phyloP scores from a whole-genome alignment of 1,284 basidiomycete species.

The Naganishia liquefaciens region DNA sequence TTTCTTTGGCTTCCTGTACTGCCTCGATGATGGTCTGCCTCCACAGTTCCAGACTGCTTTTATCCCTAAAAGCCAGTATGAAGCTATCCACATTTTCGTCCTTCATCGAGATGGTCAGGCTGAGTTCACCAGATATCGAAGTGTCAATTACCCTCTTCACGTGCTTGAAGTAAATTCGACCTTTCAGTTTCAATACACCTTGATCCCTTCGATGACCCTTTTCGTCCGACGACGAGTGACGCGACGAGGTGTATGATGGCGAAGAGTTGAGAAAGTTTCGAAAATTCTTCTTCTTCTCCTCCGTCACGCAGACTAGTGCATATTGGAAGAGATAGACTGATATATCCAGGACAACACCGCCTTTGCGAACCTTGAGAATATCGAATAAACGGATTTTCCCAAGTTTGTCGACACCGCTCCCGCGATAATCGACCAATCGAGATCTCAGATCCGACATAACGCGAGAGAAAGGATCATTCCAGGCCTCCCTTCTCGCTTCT shows the following conservation, averaged over 20 bases:
- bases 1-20: constrained; percentile 56
- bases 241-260: constrained; percentile 35
- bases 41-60: constrained; percentile 86
- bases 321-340: constrained; percentile 95
- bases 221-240: constrained; percentile 34
- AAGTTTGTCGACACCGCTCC: constrained; percentile 76
- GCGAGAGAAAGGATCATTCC: constrained; percentile 61
- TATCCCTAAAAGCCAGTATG: constrained; percentile 88
- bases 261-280: constrained; percentile 42
- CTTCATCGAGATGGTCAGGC: constrained; percentile 91
- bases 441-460: constrained; percentile 83
- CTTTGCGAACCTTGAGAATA: constrained; percentile 80
- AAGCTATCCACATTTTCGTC: constrained; percentile 89
- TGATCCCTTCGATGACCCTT: constrained; percentile 59
- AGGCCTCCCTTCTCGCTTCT: not conserved
- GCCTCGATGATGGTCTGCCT: constrained; percentile 69
- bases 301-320: constrained; percentile 92
- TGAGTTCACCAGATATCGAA: constrained; percentile 74
- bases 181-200: constrained; percentile 84
- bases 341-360: constrained; percentile 82
- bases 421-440: constrained; percentile 92
- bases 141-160: constrained; percentile 82
- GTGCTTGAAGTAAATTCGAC: constrained; percentile 89
- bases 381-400: constrained; percentile 90
- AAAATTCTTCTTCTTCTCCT: constrained; percentile 76